Percentiles rank a stretch among this genome's conserved stretches.
These are phyloP conservation scores for Sporodiniella umbellata DNA, from an alignment of 371 early-diverging fungal genomes.

Conservation along the genomic window DNA sequence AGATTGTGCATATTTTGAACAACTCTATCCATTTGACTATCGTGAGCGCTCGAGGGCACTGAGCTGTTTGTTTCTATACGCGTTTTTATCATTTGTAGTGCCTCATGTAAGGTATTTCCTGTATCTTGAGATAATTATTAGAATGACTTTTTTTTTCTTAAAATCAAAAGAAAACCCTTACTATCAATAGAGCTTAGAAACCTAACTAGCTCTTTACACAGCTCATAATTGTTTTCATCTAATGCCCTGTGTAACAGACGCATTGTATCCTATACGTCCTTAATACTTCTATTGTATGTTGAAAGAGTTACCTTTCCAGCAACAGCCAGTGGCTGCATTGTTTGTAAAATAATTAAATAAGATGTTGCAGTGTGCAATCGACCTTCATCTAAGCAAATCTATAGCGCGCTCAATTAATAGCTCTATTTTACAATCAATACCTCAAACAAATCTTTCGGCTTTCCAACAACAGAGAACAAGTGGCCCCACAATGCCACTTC, in stretches of 20 bases:
- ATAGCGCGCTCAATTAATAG: neutral
- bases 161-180: constrained; percentile 26
- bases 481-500: constrained; percentile 89
- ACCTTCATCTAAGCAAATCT: constrained; percentile 70
- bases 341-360: constrained; percentile 82
- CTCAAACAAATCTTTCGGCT: constrained; percentile 76
- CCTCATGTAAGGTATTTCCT: constrained; percentile 39
- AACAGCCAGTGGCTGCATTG: constrained; percentile 68
- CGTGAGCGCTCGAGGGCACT: constrained; percentile 18
- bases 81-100: constrained; percentile 34
- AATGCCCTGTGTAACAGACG: constrained; percentile 72
- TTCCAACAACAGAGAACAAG: constrained; percentile 77
- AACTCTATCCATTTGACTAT: constrained; percentile 33
- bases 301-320: constrained; percentile 53
- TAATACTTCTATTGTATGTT: neutral
- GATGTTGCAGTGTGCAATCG: constrained; percentile 79
- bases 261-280: constrained; percentile 53
- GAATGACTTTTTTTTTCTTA: neutral
- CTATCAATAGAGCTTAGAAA: constrained; percentile 80
- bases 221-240: constrained; percentile 75
- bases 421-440: constrained; percentile 26
- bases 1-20: constrained; percentile 30
- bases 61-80: constrained; percentile 25
- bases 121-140: constrained; percentile 34
- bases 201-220: constrained; percentile 77